Base-by-base conservation (phyloP, 2,329 filamentous ascomycete genomes). In the Epichloe baconii region DNA sequence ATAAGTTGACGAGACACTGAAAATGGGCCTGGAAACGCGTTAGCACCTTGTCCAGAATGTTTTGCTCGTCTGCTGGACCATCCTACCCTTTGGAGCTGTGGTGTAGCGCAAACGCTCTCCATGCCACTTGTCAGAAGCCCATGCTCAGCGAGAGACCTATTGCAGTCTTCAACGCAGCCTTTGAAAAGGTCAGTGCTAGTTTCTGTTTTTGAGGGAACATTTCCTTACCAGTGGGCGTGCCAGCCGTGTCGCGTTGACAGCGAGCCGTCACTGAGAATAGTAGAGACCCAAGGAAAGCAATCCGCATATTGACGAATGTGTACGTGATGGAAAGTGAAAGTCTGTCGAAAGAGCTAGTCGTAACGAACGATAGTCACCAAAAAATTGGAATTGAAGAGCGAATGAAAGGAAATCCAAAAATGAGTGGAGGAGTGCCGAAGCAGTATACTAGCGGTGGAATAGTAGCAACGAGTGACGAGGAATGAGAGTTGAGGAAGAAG, bases 341-440 rank as follows among this genome's bases (percentile, higher is more conserved):
- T 47, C 46, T 54, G 53, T 53, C 45, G 46, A 58, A 58, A 60
- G 57, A 56, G 59, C 51, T 57, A 55, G 58, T 58, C 56, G 57
- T 57, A 52, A 54, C 60, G 62, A 64, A 64, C 59, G 62, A 63
- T 63, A 56, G 59, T 58, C 57, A 60, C 62, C 62, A 62, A 64
- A 61, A 46, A 54, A 58, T 54, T 42, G 57, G 52, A 55, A 50
- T 38, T 57, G 52, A 55, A 50, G 48, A 49, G 52, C 19, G 52
- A 54, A 46, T 31, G 45, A 43, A 51, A 48, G 38, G 53, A 49
- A 57, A 59, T 63, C 64, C 62, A 66, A 68, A 64, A 64, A 62
- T 48, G 62, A 57, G 56, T 55, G 55, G 58, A 56, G 40, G 50
- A 48, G 50, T 54, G 61, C 54, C 58, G 55, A 59, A 54, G 48